phyloP scores from a whole-genome alignment of 2,329 filamentous ascomycete genomes.

The Ophiostoma perfectum region DNA sequence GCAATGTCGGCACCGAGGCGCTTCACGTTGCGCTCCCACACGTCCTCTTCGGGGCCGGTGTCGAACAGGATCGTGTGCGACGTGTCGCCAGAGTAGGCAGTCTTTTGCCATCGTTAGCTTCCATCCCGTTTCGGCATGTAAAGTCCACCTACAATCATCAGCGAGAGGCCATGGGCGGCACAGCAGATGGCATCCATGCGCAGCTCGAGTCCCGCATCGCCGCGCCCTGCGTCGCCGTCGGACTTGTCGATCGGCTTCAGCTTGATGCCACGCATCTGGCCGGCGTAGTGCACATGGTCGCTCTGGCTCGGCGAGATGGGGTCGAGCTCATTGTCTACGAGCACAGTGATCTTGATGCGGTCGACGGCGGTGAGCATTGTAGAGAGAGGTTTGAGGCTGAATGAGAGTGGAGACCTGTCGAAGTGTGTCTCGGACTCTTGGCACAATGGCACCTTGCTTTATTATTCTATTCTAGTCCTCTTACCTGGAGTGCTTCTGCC shows the following conservation, averaged over 20 bases:
- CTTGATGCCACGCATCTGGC: conserved; percentile 40
- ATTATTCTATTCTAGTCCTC: too few relatives aligned
- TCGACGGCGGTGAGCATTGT: conserved; percentile 26
- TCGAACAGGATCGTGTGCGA: conserved; percentile 43
- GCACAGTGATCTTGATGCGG: conserved; percentile 42
- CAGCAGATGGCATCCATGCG: conserved; percentile 48
- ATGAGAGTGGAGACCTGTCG: too few relatives aligned
- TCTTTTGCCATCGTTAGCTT: neutral
- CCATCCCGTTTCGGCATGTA: neutral
- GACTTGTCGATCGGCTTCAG: conserved; percentile 33
- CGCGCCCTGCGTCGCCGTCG: conserved; percentile 35
- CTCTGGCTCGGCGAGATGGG: conserved; percentile 44
- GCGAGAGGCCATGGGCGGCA: conserved; percentile 49
- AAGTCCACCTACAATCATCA: conserved; percentile 41
- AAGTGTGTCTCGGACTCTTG: too few relatives aligned
- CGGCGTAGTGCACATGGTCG: conserved; percentile 39
- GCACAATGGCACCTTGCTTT: too few relatives aligned
- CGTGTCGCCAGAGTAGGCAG: neutral
- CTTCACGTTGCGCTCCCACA: conserved; percentile 46
- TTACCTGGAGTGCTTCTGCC: too few relatives aligned
- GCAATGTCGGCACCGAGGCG: conserved; percentile 40
- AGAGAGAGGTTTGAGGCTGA: neutral
- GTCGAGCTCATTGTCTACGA: conserved; percentile 53
- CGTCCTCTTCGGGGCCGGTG: conserved; percentile 46
- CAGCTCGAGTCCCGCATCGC: conserved; percentile 41